A percentile compares a stretch with the other conserved stretches of the same genome.
Conservation (phyloP, 257 asterid species). For the Vinca minor region DNA sequence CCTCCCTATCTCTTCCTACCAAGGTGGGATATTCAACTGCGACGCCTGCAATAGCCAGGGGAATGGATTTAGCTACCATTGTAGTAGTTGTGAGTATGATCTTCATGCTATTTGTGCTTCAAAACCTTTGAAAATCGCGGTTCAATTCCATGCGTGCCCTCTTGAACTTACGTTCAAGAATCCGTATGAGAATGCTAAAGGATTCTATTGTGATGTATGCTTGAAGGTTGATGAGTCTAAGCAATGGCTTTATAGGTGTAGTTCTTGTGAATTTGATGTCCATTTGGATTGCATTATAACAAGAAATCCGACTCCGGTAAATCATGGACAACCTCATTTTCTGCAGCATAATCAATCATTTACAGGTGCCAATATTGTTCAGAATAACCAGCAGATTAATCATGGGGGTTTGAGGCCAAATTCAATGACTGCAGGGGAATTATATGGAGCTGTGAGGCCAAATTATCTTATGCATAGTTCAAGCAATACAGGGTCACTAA, state of each 20-base stretch:
- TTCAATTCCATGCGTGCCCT: constrained; percentile 40
- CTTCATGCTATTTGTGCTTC: constrained; percentile 53
- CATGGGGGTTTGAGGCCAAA: neutral
- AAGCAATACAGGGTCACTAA: no score
- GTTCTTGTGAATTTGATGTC: constrained; percentile 42
- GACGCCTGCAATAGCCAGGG: constrained; percentile 47
- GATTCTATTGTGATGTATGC: constrained; percentile 57
- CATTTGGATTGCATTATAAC: constrained; percentile 43
- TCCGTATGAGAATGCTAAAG: constrained; percentile 32
- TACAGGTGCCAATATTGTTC: neutral
- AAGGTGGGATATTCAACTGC: constrained; percentile 46
- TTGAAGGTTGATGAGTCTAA: constrained; percentile 29
- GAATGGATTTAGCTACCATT: constrained; percentile 56
- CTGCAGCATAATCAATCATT: neutral
- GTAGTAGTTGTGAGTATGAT: constrained; percentile 42
- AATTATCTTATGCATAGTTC: neutral
- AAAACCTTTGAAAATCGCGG: constrained; percentile 34
- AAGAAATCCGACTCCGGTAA: neutral
- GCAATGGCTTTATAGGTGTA: constrained; percentile 65
- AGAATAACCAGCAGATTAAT: no score
- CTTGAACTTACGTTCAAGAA: constrained; percentile 39
- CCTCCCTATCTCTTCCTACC: constrained; percentile 29
- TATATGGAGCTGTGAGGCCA: neutral
- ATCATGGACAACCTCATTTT: neutral
- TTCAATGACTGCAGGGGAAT: neutral